phyloP scores from a whole-genome alignment of 352 stramenopile species.

The Phytopythium aichiense region DNA sequence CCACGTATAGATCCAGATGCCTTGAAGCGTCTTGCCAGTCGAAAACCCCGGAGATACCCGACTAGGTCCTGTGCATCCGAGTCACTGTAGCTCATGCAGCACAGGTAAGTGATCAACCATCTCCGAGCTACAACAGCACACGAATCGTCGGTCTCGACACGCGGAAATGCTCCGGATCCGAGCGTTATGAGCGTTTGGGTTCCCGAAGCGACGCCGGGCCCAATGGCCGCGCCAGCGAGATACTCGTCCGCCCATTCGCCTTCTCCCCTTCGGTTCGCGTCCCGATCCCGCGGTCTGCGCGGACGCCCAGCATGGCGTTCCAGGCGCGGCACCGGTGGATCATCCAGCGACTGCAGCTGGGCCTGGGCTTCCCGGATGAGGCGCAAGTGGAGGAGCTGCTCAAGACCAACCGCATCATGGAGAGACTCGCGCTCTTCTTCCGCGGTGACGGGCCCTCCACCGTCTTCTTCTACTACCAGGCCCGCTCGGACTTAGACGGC shows the following conservation, averaged over 20 bases:
- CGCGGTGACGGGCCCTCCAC: slow-evolving; percentile 55
- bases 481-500: slow-evolving; percentile 10
- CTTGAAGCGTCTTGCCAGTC: too few relatives aligned
- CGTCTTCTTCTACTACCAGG: slow-evolving; percentile 82
- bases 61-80: too few relatives aligned
- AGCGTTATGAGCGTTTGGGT: not conserved
- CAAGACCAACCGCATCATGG: slow-evolving; percentile 79
- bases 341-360: slow-evolving; percentile 75
- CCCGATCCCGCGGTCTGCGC: too few relatives aligned
- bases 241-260: not conserved
- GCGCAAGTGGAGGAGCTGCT: slow-evolving; percentile 75
- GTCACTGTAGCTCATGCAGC: too few relatives aligned
- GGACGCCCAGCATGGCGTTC: slow-evolving; percentile 56
- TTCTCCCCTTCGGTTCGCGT: not conserved
- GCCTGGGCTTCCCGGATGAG: slow-evolving; percentile 71
- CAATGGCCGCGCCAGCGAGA: not conserved
- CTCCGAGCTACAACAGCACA: too few relatives aligned
- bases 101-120: too few relatives aligned
- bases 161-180: too few relatives aligned
- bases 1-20: too few relatives aligned
- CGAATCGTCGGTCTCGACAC: too few relatives aligned
- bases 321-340: slow-evolving; percentile 82
- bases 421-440: slow-evolving; percentile 70
- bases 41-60: too few relatives aligned
- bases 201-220: not conserved